Conservation (phyloP, 352 stramenopile genomes). For the Peronospora tabacina region DNA sequence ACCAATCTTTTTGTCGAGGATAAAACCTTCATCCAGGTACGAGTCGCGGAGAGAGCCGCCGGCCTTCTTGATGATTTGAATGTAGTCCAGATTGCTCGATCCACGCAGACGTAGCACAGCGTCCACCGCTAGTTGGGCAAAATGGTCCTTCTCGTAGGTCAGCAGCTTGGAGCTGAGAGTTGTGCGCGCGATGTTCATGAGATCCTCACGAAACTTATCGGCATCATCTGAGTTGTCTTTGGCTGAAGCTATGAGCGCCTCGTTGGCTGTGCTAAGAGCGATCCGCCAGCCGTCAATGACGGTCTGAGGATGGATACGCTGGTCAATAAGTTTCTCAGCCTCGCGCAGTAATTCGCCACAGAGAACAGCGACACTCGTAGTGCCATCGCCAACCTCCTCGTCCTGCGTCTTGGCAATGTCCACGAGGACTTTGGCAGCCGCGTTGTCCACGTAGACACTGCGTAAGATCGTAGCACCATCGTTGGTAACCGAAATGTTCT, state of each 20-base stretch:
- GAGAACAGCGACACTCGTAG: conserved; percentile 94
- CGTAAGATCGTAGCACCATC: conserved; percentile 98
- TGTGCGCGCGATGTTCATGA: conserved; percentile 96
- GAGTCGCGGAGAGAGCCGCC: conserved; percentile 94
- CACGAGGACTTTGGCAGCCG: conserved; percentile 97
- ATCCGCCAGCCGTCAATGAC: conserved; percentile 98
- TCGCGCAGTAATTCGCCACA: conserved; percentile 96
- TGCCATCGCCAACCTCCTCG: conserved; percentile 98
- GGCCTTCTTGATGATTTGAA: conserved; percentile 98
- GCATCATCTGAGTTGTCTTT: conserved; percentile 74
- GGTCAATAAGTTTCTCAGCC: conserved; percentile 93
- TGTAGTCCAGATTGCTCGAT: conserved; percentile 95
- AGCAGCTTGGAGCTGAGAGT: conserved; percentile 98
- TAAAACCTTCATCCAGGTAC: conserved; percentile 98
- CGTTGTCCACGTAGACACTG: conserved; percentile 96
- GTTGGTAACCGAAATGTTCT: conserved; percentile 95
- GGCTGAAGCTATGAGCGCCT: conserved; percentile 84
- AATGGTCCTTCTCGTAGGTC: conserved; percentile 97
- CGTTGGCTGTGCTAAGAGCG: conserved; percentile 84
- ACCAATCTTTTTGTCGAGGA: conserved; percentile 95
- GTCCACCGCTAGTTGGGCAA: conserved; percentile 93
- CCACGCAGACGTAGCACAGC: conserved; percentile 94
- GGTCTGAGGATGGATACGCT: conserved; percentile 97
- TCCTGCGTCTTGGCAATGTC: conserved; percentile 99
- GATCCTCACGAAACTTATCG: conserved; percentile 89